Evolutionary conservation across 1,284 basidiomycete species (phyloP), one percentile per base, ranked within the genome.

Genomic region (Cryptococcus amylolentus): DNA sequence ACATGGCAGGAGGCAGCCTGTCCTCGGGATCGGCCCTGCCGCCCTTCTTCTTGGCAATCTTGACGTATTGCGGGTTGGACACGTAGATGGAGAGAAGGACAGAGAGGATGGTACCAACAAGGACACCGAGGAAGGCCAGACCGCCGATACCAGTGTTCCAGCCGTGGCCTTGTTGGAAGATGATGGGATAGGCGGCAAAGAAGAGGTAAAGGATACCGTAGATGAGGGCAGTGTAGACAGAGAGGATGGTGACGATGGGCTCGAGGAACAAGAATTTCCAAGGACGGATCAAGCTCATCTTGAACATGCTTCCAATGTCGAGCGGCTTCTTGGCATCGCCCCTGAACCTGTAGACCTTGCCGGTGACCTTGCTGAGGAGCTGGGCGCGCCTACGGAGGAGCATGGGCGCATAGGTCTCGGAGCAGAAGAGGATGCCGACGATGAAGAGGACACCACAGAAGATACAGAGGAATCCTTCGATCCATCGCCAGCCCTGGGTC

Each of bases 381-480:
- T 55, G 57, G 14, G 79, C 80, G 31, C 76, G 67, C 14, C 61
- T 43, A 31, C 77, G 71, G 13, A 81, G 69, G 3, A 81, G 66
- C 2, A 74, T 65, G 0, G 79, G 79, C 0, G 77, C 74, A 63
- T 81, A 80, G 3, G 80, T 80, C 66, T 81, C 80, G 8, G 78
- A 69, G 28, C 67, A 64, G 55, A 71, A 61, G 47, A 78, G 42
- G 42, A 68, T 56, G 43, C 69, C 65, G 39, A 71, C 43, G 57
- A 77, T 62, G 53, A 58, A 46, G 47, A 70, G 51, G 38, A 66
- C 59, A 35, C 65, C 67, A 16, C 59, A 57, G 66, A 81, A 78
- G 57, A 80, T 75, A 64, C 85, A 81, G 78, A 88, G 83, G 55
- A 88, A 76, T 80, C 84, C 86, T 70, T 86, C 86, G 55, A 85